Percentiles rank a stretch among this genome's conserved stretches.
Conservation (phyloP, 306 rosid species). For the Rosa chinensis region DNA sequence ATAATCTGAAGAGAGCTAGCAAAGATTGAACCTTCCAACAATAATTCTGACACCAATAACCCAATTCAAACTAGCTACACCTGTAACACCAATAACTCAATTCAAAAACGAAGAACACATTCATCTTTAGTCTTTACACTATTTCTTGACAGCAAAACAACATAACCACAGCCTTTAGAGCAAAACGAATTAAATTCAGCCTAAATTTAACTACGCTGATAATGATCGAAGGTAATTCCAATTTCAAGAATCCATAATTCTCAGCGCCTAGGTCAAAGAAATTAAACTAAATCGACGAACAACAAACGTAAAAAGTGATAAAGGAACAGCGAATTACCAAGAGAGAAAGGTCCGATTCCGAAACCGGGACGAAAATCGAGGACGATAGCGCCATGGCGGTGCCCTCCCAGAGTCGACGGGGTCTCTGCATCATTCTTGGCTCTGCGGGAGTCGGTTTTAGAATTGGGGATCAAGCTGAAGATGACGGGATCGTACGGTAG, state of each 20-base stretch:
- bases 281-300: neutral
- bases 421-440: constrained; percentile 56
- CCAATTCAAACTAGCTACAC: too few species aligned
- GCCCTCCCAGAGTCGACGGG: constrained; percentile 93
- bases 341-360: constrained; percentile 83
- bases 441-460: neutral
- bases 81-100: too few species aligned
- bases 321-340: constrained; percentile 42
- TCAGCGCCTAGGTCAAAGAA: too few species aligned
- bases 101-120: too few species aligned
- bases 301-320: too few species aligned
- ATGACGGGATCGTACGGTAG: neutral
- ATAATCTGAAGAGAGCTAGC: too few species aligned
- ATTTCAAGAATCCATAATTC: neutral
- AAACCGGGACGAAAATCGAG: constrained; percentile 93
- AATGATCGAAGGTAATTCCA: neutral
- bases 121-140: too few species aligned
- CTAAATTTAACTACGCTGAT: neutral
- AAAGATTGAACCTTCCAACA: too few species aligned
- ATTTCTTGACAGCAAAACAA: neutral
- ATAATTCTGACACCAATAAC: too few species aligned
- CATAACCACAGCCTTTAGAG: neutral
- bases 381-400: constrained; percentile 94
- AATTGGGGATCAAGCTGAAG: neutral
- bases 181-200: neutral